A percentile compares a stretch with the other conserved stretches of the same genome.
These are phyloP conservation scores for Paramecium octaurelia DNA, from an alignment of 73 alveolate genomes.

Conservation along the genomic window DNA sequence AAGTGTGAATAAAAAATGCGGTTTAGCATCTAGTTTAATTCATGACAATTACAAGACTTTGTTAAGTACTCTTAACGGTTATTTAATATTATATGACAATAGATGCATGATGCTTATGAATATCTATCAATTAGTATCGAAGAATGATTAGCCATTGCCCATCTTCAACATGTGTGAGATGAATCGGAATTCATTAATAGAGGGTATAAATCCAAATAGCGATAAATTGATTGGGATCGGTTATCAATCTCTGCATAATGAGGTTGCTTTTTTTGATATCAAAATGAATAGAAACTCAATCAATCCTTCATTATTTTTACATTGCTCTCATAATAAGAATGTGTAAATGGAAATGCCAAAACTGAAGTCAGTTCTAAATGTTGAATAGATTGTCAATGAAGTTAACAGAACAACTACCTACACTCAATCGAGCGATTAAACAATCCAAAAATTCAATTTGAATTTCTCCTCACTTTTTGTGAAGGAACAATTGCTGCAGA, in stretches of 20 bases:
- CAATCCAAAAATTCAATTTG: not conserved
- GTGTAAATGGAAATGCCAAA: not conserved
- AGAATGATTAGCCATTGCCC: constrained; percentile 3
- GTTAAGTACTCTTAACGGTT: not conserved
- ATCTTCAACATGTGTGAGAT: not conserved
- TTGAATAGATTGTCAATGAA: not conserved
- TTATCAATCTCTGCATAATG: not conserved
- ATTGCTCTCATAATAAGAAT: not conserved
- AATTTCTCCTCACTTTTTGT: not conserved
- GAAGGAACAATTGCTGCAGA: not conserved
- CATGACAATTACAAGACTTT: not conserved
- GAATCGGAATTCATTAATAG: not conserved
- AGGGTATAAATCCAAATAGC: not conserved
- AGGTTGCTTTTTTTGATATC: not conserved
- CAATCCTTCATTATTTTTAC: not conserved
- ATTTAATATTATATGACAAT: constrained; percentile 6
- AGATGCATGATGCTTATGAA: not conserved
- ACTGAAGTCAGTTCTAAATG: not conserved
- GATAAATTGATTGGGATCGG: not conserved
- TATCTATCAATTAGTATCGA: not conserved
- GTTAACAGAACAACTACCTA: not conserved
- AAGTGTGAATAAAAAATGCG: not conserved
- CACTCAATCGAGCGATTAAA: not conserved
- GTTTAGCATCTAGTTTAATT: not conserved
- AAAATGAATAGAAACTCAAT: not conserved